Conservation (phyloP, 2,329 filamentous ascomycete species). For the Diplodia corticola region DNA sequence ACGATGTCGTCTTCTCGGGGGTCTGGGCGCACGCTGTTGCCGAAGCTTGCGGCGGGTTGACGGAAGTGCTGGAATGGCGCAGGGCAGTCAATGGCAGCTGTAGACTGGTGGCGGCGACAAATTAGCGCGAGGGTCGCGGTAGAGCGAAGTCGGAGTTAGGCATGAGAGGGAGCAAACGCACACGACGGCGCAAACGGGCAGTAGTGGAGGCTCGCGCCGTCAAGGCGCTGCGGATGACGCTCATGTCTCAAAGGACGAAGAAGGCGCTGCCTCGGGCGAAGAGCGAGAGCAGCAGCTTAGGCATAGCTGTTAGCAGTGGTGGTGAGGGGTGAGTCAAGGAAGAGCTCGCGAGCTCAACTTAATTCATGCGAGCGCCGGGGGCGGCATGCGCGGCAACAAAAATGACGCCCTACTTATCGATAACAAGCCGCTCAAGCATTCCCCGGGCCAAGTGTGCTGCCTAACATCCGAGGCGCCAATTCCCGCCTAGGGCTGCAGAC, state of each 20-base stretch:
- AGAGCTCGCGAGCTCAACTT: neutral
- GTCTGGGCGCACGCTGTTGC: slow-evolving; percentile 22
- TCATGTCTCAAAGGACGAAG: slow-evolving; percentile 22
- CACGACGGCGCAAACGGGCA: slow-evolving; percentile 3
- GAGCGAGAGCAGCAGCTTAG: slow-evolving; percentile 15
- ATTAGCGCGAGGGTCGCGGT: neutral
- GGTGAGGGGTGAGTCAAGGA: slow-evolving; percentile 18
- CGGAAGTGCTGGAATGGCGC: neutral
- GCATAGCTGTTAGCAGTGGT: neutral
- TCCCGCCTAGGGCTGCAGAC: neutral
- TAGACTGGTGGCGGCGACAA: neutral
- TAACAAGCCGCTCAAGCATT: neutral
- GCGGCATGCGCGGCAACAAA: neutral
- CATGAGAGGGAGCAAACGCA: neutral
- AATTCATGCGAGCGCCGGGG: neutral
- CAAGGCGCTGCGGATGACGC: slow-evolving; percentile 8
- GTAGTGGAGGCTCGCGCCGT: slow-evolving; percentile 3
- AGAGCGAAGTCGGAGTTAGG: slow-evolving; percentile 20
- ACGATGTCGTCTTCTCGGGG: slow-evolving; percentile 4
- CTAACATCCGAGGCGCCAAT: neutral
- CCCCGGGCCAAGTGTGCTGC: neutral
- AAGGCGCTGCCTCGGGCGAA: slow-evolving; percentile 15
- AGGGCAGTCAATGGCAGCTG: slow-evolving; percentile 2
- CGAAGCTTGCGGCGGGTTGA: neutral
- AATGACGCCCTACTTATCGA: slow-evolving; percentile 23